Evolutionary conservation across 176 grass and related monocot species (phyloP).

Genomic region (Pontederia paniculata): DNA sequence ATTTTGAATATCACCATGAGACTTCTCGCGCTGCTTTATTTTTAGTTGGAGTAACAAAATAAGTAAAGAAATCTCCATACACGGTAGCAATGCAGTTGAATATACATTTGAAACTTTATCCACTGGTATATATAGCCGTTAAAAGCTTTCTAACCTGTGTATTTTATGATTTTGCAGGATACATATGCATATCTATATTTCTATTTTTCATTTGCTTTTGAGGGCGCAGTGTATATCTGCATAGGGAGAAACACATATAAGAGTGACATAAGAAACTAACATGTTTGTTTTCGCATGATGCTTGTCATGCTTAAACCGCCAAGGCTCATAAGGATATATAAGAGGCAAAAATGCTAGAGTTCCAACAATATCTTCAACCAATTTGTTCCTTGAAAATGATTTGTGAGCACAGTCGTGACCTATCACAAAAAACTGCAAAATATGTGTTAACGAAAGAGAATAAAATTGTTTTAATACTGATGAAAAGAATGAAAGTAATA

Average conservation of each 20-base stretch:
- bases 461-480: conserved; percentile 7
- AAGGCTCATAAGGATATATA: conserved; percentile 97
- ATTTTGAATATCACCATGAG: too few species aligned
- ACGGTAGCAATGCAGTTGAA: too few species aligned
- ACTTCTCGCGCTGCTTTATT: too few species aligned
- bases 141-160: too few species aligned
- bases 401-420: conserved; percentile 97
- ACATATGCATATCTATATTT: too few species aligned
- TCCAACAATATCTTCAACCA: conserved; percentile 87
- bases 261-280: conserved; percentile 26
- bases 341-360: conserved; percentile 89
- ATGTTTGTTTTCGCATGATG: conserved; percentile 98
- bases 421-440: conserved; percentile 98
- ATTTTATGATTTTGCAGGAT: too few species aligned
- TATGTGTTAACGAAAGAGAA: conserved; percentile 22
- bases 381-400: conserved; percentile 96
- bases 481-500: not conserved
- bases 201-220: too few species aligned
- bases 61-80: too few species aligned
- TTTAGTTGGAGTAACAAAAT: too few species aligned
- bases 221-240: not conserved
- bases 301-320: conserved; percentile 94
- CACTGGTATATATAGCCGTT: too few species aligned
- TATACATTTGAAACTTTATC: too few species aligned
- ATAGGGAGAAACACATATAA: conserved; percentile 10